Evolutionary conservation across 768 basidiomycete species (phyloP).

Genomic region (Chlorophyllum brunneum): DNA sequence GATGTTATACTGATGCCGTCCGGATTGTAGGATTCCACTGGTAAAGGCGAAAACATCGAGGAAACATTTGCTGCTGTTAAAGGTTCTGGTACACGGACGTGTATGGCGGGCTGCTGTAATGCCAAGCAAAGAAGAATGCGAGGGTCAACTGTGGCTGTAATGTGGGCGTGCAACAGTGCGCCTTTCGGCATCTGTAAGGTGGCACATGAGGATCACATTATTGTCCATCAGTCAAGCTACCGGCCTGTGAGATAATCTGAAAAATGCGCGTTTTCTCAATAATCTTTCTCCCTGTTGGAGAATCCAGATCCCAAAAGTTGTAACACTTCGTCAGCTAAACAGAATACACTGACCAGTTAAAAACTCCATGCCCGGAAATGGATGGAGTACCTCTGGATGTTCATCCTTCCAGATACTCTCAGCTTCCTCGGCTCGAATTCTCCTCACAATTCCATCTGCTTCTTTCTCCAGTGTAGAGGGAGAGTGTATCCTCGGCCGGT

Average conservation of each 20-base stretch:
- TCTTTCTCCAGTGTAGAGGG: constrained; percentile 35
- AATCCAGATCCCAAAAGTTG: background rate
- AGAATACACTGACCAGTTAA: constrained; percentile 46
- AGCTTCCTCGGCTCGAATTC: constrained; percentile 13
- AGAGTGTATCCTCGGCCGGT: constrained; percentile 26
- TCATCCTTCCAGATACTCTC: constrained; percentile 10
- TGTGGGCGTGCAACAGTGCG: constrained; percentile 66
- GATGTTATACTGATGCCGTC: constrained; percentile 34
- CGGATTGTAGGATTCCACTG: constrained; percentile 28
- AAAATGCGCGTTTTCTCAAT: constrained; percentile 64
- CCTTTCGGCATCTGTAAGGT: constrained; percentile 72
- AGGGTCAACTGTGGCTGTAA: constrained; percentile 69
- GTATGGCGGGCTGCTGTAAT: constrained; percentile 52
- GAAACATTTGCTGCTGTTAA: constrained; percentile 39
- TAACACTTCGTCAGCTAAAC: background rate
- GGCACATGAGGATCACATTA: too few relatives aligned
- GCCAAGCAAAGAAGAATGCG: constrained; percentile 50
- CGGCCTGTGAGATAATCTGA: constrained; percentile 54
- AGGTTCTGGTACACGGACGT: constrained; percentile 44
- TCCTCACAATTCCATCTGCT: constrained; percentile 44
- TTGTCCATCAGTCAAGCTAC: too few relatives aligned
- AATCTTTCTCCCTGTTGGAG: constrained; percentile 44
- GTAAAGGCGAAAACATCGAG: constrained; percentile 45
- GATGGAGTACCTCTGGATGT: constrained; percentile 7
- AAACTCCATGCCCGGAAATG: constrained; percentile 16